Conservation (phyloP, 169 alveolate species). For the Plasmodium fragile region DNA sequence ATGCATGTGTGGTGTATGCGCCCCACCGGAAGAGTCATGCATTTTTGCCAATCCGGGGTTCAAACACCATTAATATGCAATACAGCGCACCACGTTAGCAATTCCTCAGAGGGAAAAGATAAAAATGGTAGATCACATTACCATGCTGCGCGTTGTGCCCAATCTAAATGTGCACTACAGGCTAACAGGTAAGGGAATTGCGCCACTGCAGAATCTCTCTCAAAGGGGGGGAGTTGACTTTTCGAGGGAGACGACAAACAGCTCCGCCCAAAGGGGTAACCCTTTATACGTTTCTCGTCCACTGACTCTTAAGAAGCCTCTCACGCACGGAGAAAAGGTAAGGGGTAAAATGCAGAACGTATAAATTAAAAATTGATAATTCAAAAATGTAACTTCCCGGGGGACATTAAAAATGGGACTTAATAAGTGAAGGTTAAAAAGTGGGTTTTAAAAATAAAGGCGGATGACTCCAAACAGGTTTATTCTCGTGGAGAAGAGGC, state of each 20-base stretch:
- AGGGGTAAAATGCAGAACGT: neutral
- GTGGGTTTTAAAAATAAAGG: neutral
- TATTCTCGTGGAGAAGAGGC: neutral
- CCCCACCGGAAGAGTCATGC: neutral
- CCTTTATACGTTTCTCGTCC: neutral
- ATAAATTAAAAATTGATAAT: neutral
- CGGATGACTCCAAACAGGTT: neutral
- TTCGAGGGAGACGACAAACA: neutral
- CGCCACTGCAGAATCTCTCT: neutral
- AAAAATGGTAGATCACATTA: neutral
- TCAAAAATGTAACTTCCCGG: neutral
- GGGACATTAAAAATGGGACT: neutral
- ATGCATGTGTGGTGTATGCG: neutral
- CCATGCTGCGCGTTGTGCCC: neutral
- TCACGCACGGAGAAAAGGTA: neutral
- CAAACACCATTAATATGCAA: neutral
- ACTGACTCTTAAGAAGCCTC: neutral
- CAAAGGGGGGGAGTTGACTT: neutral
- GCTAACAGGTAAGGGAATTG: neutral
- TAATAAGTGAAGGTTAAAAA: neutral
- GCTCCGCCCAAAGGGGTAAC: neutral
- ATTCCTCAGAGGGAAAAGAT: neutral
- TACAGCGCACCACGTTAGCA: neutral
- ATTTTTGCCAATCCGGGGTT: neutral
- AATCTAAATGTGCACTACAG: neutral